phyloP scores from a whole-genome alignment of 1,139 yeast genomes.

The Geotrichum fermentans region DNA sequence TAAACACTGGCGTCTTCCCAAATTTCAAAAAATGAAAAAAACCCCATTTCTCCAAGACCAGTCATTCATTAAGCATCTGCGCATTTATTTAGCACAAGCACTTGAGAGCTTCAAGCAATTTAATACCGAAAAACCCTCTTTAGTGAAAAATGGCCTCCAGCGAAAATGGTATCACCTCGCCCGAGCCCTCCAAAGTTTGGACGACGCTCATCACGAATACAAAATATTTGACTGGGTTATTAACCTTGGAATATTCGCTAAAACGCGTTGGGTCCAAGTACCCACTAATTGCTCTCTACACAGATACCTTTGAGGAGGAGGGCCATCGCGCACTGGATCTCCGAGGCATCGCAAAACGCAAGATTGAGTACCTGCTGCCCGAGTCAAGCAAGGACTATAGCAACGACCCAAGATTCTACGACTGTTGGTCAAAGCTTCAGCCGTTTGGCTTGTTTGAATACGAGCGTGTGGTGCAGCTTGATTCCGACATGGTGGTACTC shows the following conservation, averaged over 20 bases:
- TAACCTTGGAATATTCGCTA: constrained; percentile 47
- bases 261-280: constrained; percentile 41
- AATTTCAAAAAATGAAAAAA: too few species aligned
- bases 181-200: constrained; percentile 40
- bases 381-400: constrained; percentile 42
- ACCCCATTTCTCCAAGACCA: too few species aligned
- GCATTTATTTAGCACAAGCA: too few species aligned
- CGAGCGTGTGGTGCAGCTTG: constrained; percentile 49
- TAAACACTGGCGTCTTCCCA: too few species aligned
- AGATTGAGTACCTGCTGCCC: constrained; percentile 44
- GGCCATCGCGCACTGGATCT: constrained; percentile 41
- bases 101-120: too few species aligned
- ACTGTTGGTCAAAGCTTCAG: constrained; percentile 56
- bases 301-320: constrained; percentile 42
- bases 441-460: constrained; percentile 48
- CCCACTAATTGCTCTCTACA: constrained; percentile 49
- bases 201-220: constrained; percentile 50
- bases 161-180: not conserved
- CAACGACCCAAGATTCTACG: constrained; percentile 48
- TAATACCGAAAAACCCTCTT: too few species aligned
- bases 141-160: not conserved
- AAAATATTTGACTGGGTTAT: constrained; percentile 47
- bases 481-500: constrained; percentile 52
- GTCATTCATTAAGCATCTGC: too few species aligned
- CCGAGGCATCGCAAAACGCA: constrained; percentile 42